These are phyloP conservation scores for Fusarium sp. DNA, from an alignment of 2,329 filamentous ascomycete species.

Conservation along the genomic window DNA sequence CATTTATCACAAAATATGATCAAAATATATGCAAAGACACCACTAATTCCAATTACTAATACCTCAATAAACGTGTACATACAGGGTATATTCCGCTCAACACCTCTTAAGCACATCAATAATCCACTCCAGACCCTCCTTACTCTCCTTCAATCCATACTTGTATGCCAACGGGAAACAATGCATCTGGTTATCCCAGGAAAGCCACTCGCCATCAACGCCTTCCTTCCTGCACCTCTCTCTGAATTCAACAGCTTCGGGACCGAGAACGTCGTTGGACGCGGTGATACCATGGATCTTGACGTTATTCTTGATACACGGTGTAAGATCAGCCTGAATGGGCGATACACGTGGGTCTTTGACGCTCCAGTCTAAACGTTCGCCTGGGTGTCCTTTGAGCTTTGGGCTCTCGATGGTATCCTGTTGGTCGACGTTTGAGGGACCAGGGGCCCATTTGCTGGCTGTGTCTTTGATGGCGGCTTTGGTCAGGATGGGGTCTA, in stretches of 20 bases:
- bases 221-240: slow-evolving; percentile 56
- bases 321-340: slow-evolving; percentile 55
- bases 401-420: not conserved
- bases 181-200: slow-evolving; percentile 71
- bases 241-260: slow-evolving; percentile 62
- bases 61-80: not conserved
- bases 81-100: not conserved
- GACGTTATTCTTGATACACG: slow-evolving; percentile 49
- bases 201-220: slow-evolving; percentile 64
- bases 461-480: slow-evolving; percentile 41
- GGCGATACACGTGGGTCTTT: slow-evolving; percentile 61
- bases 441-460: slow-evolving; percentile 39
- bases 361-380: slow-evolving; percentile 30
- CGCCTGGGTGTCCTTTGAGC: accelerated
- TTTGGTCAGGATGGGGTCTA: slow-evolving; percentile 43
- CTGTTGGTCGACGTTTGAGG: not conserved
- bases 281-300: slow-evolving; percentile 64
- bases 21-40: too few relatives aligned
- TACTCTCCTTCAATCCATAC: slow-evolving; percentile 60
- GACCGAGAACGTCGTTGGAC: slow-evolving; percentile 63
- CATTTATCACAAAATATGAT: too few relatives aligned
- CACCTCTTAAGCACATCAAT: slow-evolving; percentile 19
- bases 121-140: slow-evolving; percentile 37
- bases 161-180: slow-evolving; percentile 64
- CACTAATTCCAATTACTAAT: not conserved